A percentile compares a stretch with the other conserved stretches of the same genome.
Evolutionary conservation across 495 filamentous ascomycete species (phyloP).

Genomic region (Pseudevernia furfuracea): DNA sequence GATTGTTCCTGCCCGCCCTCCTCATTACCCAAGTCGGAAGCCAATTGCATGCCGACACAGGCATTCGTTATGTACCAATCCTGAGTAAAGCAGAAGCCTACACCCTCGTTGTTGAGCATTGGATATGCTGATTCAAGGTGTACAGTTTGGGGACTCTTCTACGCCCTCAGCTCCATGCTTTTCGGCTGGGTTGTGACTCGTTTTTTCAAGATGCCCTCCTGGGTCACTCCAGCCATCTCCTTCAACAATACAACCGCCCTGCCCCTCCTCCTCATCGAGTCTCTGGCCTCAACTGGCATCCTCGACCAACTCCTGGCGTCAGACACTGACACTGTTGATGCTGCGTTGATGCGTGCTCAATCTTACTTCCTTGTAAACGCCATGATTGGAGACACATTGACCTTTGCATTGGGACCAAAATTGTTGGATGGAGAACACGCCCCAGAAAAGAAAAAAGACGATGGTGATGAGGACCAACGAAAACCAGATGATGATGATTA

Average conservation of each 20-base stretch:
- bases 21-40: constrained; percentile 62
- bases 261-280: constrained; percentile 59
- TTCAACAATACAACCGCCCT: constrained; percentile 75
- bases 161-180: constrained; percentile 47
- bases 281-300: constrained; percentile 58
- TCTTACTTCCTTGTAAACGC: constrained; percentile 62
- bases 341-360: constrained; percentile 56
- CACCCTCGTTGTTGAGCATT: neutral
- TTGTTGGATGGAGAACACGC: constrained; percentile 45
- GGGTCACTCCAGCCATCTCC: constrained; percentile 57
- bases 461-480: constrained; percentile 16
- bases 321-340: constrained; percentile 40
- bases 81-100: constrained; percentile 28
- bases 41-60: constrained; percentile 51
- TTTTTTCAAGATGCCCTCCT: constrained; percentile 52
- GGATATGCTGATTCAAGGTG: constrained; percentile 4
- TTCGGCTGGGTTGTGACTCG: constrained; percentile 41
- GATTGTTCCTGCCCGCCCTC: constrained; percentile 61
- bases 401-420: constrained; percentile 58
- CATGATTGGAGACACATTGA: constrained; percentile 55
- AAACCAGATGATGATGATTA: constrained; percentile 28
- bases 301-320: constrained; percentile 44
- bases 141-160: constrained; percentile 51
- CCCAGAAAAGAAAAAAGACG: constrained; percentile 30
- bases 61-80: constrained; percentile 51